Conservation (phyloP, 805 yeast genomes). For the Wickerhamiella dianesei region DNA sequence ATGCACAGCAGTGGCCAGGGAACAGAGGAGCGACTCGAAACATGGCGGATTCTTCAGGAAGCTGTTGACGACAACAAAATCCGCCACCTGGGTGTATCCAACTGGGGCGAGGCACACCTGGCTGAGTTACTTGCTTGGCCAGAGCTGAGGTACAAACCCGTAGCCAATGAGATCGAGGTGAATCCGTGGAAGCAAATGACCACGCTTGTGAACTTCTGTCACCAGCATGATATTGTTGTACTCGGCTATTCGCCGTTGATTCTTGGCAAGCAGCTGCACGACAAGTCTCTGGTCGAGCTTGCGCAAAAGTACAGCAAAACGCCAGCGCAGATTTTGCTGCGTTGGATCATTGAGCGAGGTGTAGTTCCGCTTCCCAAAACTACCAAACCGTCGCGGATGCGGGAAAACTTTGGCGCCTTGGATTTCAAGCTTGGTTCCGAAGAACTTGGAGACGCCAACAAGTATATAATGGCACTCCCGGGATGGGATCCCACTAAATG, state of each 20-base stretch:
- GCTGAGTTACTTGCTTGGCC: conserved; percentile 30
- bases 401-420: conserved; percentile 42
- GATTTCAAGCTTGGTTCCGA: conserved; percentile 27
- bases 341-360: conserved; percentile 38
- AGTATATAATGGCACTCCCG: conserved; percentile 19
- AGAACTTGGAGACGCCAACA: conserved; percentile 24
- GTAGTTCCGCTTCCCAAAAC: conserved; percentile 63
- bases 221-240: conserved; percentile 39
- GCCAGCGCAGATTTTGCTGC: conserved; percentile 35
- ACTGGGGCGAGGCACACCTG: conserved; percentile 44
- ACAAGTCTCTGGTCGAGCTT: conserved; percentile 25
- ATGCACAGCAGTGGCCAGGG: conserved; percentile 38
- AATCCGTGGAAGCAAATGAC: conserved; percentile 72
- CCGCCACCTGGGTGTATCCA: conserved; percentile 48
- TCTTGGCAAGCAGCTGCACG: conserved; percentile 39
- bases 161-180: conserved; percentile 66
- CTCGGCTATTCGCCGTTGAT: conserved; percentile 75
- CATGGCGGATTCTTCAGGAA: conserved; percentile 46
- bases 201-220: conserved; percentile 47
- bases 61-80: conserved; percentile 37
- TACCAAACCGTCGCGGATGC: conserved; percentile 41
- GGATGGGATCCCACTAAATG: conserved; percentile 25
- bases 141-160: conserved; percentile 39
- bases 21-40: conserved; percentile 29
- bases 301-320: conserved; percentile 29